These are phyloP conservation scores for Penicillium angulare DNA, from an alignment of 495 filamentous ascomycete genomes.

Conservation along the genomic window DNA sequence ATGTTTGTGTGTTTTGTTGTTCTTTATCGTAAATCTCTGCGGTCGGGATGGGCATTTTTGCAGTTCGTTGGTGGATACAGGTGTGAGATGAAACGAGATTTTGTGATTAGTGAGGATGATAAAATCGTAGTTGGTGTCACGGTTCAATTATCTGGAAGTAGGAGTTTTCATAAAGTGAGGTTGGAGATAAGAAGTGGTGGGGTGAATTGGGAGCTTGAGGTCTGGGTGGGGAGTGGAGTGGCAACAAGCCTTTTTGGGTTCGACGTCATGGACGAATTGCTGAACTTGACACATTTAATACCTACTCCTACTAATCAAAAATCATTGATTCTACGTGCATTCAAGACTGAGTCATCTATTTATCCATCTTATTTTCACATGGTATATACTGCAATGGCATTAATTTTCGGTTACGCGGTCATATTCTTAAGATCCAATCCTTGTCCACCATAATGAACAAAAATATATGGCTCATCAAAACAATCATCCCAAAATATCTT, in stretches of 20 bases:
- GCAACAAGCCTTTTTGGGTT: neutral
- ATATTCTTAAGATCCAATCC: too few species aligned
- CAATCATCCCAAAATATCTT: too few species aligned
- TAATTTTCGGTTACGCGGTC: too few species aligned
- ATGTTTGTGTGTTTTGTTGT: conserved; percentile 6
- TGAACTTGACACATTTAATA: too few species aligned
- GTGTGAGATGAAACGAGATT: neutral
- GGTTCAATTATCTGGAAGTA: neutral
- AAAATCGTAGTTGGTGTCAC: too few species aligned
- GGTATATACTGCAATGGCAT: too few species aligned
- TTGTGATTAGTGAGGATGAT: neutral
- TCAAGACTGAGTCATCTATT: too few species aligned
- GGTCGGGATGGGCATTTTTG: conserved; percentile 32
- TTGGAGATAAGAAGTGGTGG: neutral
- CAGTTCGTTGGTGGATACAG: neutral
- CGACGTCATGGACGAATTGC: neutral
- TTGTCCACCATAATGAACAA: too few species aligned
- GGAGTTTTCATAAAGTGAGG: neutral
- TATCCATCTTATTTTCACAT: too few species aligned
- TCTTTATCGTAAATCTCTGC: conserved; percentile 16
- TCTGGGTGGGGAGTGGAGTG: neutral
- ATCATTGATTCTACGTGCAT: too few species aligned
- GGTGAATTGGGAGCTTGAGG: neutral
- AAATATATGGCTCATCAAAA: too few species aligned
- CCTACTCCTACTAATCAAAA: too few species aligned